A percentile compares a stretch with the other conserved stretches of the same genome.
Conservation (phyloP, 441 rosid species). For the Brassica hybrid region DNA sequence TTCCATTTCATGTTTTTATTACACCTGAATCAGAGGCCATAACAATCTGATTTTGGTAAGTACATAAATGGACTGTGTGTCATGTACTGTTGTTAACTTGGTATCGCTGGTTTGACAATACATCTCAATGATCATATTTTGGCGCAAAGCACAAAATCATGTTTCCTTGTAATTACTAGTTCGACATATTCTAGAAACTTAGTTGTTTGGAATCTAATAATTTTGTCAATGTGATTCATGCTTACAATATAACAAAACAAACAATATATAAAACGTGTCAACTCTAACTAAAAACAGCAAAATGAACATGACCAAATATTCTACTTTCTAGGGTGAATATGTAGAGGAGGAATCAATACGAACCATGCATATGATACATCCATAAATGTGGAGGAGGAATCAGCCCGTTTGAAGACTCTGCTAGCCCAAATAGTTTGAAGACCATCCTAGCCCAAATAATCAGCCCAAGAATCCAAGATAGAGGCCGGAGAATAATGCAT, state of each 20-base stretch:
- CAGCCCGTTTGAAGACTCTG: slow-evolving; percentile 4
- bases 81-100: neutral
- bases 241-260: too few relatives aligned
- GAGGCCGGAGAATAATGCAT: neutral
- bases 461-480: neutral
- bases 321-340: too few relatives aligned
- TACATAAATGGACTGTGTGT: neutral
- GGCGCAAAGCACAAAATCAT: too few relatives aligned
- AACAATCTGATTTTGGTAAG: neutral
- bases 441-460: neutral
- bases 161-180: too few relatives aligned
- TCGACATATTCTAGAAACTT: too few relatives aligned
- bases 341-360: neutral
- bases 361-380: neutral
- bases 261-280: too few relatives aligned
- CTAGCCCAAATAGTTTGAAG: neutral
- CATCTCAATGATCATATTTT: too few relatives aligned
- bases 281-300: too few relatives aligned
- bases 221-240: too few relatives aligned
- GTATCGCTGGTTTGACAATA: neutral
- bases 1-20: neutral
- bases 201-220: too few relatives aligned
- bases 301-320: too few relatives aligned
- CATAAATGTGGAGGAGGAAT: neutral
- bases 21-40: neutral